Evolutionary conservation across 805 yeast species (phyloP).

Genomic region (Osmozyma mogii): DNA sequence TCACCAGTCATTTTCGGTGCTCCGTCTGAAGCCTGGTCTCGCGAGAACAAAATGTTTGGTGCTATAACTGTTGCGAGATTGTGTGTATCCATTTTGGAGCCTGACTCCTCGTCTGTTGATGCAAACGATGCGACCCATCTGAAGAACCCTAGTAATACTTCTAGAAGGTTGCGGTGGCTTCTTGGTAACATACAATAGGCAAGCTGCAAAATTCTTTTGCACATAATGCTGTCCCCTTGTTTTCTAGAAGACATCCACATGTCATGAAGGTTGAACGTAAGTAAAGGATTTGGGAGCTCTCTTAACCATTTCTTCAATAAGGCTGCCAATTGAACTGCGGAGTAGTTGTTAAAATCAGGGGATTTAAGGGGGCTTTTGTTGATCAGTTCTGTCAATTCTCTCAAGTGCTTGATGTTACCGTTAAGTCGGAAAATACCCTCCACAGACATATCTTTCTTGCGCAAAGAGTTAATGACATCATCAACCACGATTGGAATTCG

Average conservation of each 20-base stretch:
- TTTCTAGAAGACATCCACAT: constrained; percentile 67
- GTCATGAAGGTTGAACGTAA: constrained; percentile 68
- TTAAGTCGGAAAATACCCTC: constrained; percentile 96
- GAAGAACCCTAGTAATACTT: constrained; percentile 76
- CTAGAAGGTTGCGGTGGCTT: constrained; percentile 75
- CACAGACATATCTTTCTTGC: constrained; percentile 87
- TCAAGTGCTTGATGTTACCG: constrained; percentile 82
- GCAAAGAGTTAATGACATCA: constrained; percentile 74
- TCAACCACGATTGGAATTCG: constrained; percentile 82
- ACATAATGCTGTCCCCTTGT: constrained; percentile 37
- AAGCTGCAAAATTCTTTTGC: constrained; percentile 50
- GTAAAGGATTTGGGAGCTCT: constrained; percentile 85
- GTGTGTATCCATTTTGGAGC: constrained; percentile 92
- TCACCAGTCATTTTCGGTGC: constrained; percentile 41
- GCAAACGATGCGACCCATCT: constrained; percentile 96
- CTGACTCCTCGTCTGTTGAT: constrained; percentile 77
- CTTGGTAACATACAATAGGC: constrained; percentile 75
- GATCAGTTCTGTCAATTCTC: constrained; percentile 63
- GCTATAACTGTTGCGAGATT: constrained; percentile 93
- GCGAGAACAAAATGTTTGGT: constrained; percentile 75
- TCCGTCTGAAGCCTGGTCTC: constrained; percentile 27
- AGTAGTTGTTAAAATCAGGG: constrained; percentile 67
- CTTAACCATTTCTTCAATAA: constrained; percentile 83
- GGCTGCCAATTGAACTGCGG: constrained; percentile 90
- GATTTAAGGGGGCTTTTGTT: constrained; percentile 65